These are phyloP conservation scores for Panaeolus cyanescens DNA, from an alignment of 768 basidiomycete species.

Conservation along the genomic window DNA sequence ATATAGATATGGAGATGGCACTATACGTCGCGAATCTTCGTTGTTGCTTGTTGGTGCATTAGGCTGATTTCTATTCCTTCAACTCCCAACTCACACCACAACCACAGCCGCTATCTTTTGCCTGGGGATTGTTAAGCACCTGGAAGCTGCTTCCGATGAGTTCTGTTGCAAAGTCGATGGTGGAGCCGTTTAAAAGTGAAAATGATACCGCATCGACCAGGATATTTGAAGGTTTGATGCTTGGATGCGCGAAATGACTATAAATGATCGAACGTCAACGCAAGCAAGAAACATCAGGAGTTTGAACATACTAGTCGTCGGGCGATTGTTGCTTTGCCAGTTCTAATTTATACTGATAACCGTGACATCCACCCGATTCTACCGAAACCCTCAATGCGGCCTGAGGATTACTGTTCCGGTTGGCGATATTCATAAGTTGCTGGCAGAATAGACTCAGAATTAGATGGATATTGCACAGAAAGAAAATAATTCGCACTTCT, in stretches of 20 bases:
- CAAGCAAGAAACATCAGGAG: conserved; percentile 3
- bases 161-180: conserved; percentile 90
- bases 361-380: conserved; percentile 95
- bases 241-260: conserved; percentile 76
- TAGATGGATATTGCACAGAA: not conserved
- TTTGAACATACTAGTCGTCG: conserved; percentile 80
- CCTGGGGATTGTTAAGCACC: conserved; percentile 83
- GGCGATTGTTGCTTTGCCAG: conserved; percentile 60
- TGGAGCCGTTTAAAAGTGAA: conserved; percentile 82
- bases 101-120: conserved; percentile 88
- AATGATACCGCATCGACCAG: conserved; percentile 88
- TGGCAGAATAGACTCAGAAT: conserved; percentile 28
- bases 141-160: conserved; percentile 93
- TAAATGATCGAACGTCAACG: conserved; percentile 1
- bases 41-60: not conserved
- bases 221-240: conserved; percentile 70
- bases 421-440: conserved; percentile 78
- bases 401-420: conserved; percentile 59
- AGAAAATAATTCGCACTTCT: conserved; percentile 47
- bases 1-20: conserved; percentile 22
- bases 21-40: conserved; percentile 21
- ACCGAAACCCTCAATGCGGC: conserved; percentile 82
- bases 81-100: conserved; percentile 97
- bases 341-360: conserved; percentile 94
- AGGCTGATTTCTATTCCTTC: conserved; percentile 48